These are phyloP conservation scores for Pulveroboletus sp. DNA, from an alignment of 768 basidiomycete genomes.

Conservation along the genomic window DNA sequence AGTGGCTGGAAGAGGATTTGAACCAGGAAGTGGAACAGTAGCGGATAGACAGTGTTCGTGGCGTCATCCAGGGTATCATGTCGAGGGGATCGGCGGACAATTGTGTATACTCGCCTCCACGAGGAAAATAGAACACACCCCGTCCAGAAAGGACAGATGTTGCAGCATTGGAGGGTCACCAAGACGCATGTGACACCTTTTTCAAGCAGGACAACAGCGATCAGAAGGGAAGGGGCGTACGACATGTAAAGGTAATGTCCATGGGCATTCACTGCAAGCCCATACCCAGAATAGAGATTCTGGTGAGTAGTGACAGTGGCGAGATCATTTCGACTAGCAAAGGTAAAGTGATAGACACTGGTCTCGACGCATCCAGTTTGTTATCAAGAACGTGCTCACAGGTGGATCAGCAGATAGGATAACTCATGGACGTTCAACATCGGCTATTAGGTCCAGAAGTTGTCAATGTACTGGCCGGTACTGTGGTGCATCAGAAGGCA, in stretches of 20 bases:
- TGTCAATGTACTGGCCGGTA: neutral
- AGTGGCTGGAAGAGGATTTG: slow-evolving; percentile 68
- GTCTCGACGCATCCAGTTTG: too few species aligned
- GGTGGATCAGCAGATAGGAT: neutral
- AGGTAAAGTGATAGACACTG: slow-evolving; percentile 8
- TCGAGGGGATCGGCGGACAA: slow-evolving; percentile 56
- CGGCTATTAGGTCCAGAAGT: neutral
- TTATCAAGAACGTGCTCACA: neutral
- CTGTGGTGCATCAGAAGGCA: neutral
- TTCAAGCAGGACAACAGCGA: slow-evolving; percentile 33
- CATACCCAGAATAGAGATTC: slow-evolving; percentile 43
- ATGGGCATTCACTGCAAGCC: too few species aligned
- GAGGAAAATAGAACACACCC: slow-evolving; percentile 57
- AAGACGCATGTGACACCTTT: slow-evolving; percentile 23
- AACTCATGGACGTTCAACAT: neutral
- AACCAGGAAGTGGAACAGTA: slow-evolving; percentile 35
- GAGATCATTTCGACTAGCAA: neutral
- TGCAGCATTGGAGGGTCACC: slow-evolving; percentile 32
- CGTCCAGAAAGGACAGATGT: slow-evolving; percentile 41
- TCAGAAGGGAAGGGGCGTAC: slow-evolving; percentile 48
- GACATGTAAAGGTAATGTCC: slow-evolving; percentile 24
- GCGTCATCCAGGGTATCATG: slow-evolving; percentile 38
- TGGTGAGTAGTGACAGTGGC: slow-evolving; percentile 24
- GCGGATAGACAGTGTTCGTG: slow-evolving; percentile 70
- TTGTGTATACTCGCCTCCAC: slow-evolving; percentile 55